phyloP scores from a whole-genome alignment of 2,329 filamentous ascomycete genomes.

The Stachybotrys elegans region DNA sequence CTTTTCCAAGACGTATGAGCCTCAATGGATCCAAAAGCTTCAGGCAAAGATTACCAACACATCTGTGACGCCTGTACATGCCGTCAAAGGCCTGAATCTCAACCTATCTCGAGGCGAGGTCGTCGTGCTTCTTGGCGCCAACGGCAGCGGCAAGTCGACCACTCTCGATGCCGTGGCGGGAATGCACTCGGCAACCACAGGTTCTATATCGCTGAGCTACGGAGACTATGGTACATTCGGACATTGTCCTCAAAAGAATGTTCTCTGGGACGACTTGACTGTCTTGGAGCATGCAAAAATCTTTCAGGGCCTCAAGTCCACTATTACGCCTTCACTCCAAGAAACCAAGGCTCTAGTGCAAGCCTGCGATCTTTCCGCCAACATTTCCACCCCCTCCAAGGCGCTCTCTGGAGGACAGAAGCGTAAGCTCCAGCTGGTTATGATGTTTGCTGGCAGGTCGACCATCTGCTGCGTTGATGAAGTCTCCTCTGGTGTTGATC shows the following conservation, averaged over 20 bases:
- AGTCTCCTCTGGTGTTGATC: constrained; percentile 83
- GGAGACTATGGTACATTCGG: constrained; percentile 76
- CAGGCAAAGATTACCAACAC: constrained; percentile 39
- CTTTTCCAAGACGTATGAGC: constrained; percentile 73
- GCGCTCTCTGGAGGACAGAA: constrained; percentile 90
- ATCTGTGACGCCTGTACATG: constrained; percentile 65
- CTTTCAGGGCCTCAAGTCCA: constrained; percentile 77
- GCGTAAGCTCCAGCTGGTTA: constrained; percentile 83
- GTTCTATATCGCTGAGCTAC: constrained; percentile 63
- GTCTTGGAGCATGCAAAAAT: constrained; percentile 80
- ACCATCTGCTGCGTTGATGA: constrained; percentile 88
- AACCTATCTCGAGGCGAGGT: constrained; percentile 74
- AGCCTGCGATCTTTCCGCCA: constrained; percentile 70
- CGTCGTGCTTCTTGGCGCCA: constrained; percentile 79
- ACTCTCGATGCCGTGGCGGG: constrained; percentile 86
- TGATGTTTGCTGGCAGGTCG: constrained; percentile 91
- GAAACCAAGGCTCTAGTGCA: constrained; percentile 60
- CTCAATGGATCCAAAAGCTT: constrained; percentile 32
- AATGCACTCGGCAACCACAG: constrained; percentile 69
- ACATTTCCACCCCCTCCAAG: constrained; percentile 65
- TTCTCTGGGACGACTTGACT: constrained; percentile 84
- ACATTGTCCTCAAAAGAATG: constrained; percentile 89
- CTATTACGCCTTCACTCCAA: constrained; percentile 47
- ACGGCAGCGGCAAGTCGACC: constrained; percentile 86
- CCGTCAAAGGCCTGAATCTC: constrained; percentile 70